Conservation (phyloP, 2,329 filamentous ascomycete species). For the Cladophialophora yegresii region DNA sequence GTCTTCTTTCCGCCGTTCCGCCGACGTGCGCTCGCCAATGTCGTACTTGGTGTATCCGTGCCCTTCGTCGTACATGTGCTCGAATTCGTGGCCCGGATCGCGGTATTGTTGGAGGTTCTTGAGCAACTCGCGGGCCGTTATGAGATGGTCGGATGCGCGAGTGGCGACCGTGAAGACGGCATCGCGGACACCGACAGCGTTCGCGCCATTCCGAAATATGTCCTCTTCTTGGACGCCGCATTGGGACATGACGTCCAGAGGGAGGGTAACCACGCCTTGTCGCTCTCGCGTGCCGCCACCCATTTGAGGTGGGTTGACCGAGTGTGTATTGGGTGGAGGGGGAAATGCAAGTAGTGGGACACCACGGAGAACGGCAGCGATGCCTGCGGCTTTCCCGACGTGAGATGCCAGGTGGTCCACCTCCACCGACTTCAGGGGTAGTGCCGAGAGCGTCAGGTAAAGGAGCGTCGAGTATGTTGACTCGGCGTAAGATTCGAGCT, state of each 20-base stretch:
- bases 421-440: slow-evolving; percentile 78
- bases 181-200: slow-evolving; percentile 80
- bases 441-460: slow-evolving; percentile 78
- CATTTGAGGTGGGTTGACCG: slow-evolving; percentile 49
- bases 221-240: slow-evolving; percentile 82
- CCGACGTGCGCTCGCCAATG: slow-evolving; percentile 39
- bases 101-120: slow-evolving; percentile 73
- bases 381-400: slow-evolving; percentile 90
- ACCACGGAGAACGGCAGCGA: slow-evolving; percentile 80
- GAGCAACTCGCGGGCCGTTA: slow-evolving; percentile 90
- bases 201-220: slow-evolving; percentile 75
- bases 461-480: slow-evolving; percentile 91
- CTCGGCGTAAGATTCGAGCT: slow-evolving; percentile 85
- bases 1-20: slow-evolving; percentile 46
- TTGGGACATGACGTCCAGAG: slow-evolving; percentile 86
- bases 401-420: slow-evolving; percentile 93
- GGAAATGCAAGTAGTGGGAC: slow-evolving; percentile 85
- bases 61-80: slow-evolving; percentile 78
- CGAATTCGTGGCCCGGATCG: slow-evolving; percentile 80
- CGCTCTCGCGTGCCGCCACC: slow-evolving; percentile 46
- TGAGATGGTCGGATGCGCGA: slow-evolving; percentile 90
- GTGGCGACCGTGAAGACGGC: slow-evolving; percentile 92
- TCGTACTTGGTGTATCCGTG: slow-evolving; percentile 54
- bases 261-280: slow-evolving; percentile 73
- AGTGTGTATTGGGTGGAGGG: slow-evolving; percentile 59